Evolutionary conservation across 306 rosid genomes (phyloP), one percentile per base, ranked within the genome.

Genomic region (Medicago ruthenica): DNA sequence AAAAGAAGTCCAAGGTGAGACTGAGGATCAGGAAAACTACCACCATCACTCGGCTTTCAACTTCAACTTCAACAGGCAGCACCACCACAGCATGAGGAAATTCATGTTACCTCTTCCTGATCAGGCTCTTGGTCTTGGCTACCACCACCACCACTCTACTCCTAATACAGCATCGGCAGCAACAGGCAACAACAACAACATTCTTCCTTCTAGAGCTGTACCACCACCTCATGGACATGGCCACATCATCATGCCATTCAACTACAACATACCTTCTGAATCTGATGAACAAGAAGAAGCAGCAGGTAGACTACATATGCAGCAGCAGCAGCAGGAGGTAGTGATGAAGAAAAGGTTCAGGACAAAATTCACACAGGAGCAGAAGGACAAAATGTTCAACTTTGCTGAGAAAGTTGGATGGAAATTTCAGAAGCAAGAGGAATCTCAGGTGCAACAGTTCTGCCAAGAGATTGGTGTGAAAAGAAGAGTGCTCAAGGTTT

Each of bases 341-440:
- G 77, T 39, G 15, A 76, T 44, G 66, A 90, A 88, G 92, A 90
- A 88, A 58, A 81, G 96, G 79, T 84, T 85, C 86, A 88, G 96
- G 80, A 90, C 96, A 2, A 90, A 90, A 82, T 90, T 90, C 85
- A 88, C 80, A 0, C 89, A 77, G 55, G 96, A 90, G 10, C 96
- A 90, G 88, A 90, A 88, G 75, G 96, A 90, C 42, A 90, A 88
- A 72, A 90, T 90, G 96, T 82, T 88, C 0, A 62, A 61, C 77
- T 90, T 88, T 75, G 96, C 96, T 0, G 91, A 88, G 48, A 88
- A 79, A 79, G 88, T 86, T 3, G 96, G 96, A 0, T 90, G 96
- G 96, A 90, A 81, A 51, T 86, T 90, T 41, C 96, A 90, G 86
- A 90, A 90, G 80, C 92, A 90, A 31, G 96, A 90, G 62, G 96